These are phyloP conservation scores for Colletotrichum abscissum DNA, from an alignment of 2,329 filamentous ascomycete genomes.

Conservation along the genomic window DNA sequence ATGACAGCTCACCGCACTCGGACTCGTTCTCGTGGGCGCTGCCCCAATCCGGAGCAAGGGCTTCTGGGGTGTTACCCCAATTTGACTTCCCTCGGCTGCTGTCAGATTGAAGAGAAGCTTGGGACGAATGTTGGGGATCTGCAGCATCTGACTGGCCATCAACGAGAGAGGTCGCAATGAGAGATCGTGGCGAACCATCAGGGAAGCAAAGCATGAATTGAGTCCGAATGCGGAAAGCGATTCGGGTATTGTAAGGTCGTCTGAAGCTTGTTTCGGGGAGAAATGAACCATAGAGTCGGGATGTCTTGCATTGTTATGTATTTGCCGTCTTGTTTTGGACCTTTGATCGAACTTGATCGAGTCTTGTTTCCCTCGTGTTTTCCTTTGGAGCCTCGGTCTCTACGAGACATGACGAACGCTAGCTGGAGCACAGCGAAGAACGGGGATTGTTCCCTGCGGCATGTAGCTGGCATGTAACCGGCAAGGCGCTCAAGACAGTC, in stretches of 20 bases:
- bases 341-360: background rate
- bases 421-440: background rate
- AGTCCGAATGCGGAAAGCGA: constrained; percentile 15
- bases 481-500: background rate
- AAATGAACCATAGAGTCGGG: background rate
- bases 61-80: background rate
- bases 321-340: background rate
- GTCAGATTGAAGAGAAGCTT: background rate
- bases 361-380: constrained; percentile 10
- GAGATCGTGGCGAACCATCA: constrained; percentile 1
- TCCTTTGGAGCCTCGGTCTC: constrained; percentile 18
- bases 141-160: background rate
- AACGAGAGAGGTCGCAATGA: background rate
- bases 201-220: constrained; percentile 8
- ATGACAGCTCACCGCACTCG: constrained; percentile 14
- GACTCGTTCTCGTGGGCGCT: constrained; percentile 31
- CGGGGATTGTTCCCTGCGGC: background rate
- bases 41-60: constrained; percentile 2
- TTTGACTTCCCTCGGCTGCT: constrained; percentile 21
- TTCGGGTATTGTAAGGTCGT: constrained; percentile 4
- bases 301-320: background rate
- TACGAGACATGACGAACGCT: constrained; percentile 9
- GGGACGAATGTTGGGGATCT: constrained; percentile 1
- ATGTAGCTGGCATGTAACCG: background rate
- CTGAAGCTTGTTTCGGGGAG: constrained; percentile 29